Conservation (phyloP, 202 grass and related monocot species). For the Schoenoplectus tabernaemontani region DNA sequence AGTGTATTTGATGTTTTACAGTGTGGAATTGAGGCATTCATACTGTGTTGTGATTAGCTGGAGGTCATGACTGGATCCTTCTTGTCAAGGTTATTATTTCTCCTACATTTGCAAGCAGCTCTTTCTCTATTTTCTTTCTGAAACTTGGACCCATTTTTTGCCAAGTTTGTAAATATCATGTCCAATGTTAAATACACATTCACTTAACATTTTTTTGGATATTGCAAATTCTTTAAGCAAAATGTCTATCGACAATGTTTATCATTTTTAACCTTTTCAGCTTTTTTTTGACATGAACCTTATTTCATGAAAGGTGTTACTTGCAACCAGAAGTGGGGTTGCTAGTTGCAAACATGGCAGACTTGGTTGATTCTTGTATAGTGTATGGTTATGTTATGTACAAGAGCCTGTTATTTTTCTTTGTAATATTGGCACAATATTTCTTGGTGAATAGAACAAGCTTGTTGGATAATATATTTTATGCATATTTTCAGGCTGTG, state of each 20-base stretch:
- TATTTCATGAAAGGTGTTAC: background rate
- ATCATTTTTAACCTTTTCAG: background rate
- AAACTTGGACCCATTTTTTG: background rate
- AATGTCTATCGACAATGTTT: background rate
- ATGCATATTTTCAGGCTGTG: slow-evolving; percentile 36
- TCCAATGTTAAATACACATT: background rate
- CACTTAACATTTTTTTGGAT: no score
- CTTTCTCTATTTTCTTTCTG: background rate
- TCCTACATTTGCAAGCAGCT: background rate
- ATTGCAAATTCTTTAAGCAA: slow-evolving; percentile 6
- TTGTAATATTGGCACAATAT: background rate
- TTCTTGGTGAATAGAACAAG: background rate
- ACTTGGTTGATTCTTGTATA: background rate
- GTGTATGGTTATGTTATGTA: background rate
- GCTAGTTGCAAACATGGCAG: background rate
- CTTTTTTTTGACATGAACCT: background rate
- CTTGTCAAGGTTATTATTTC: slow-evolving; percentile 57
- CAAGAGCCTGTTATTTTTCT: background rate
- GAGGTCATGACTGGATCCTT: slow-evolving; percentile 64
- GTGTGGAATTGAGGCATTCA: slow-evolving; percentile 64
- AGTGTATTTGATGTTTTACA: slow-evolving; percentile 2
- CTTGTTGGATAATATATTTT: slow-evolving; percentile 35
- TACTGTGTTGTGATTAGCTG: slow-evolving; percentile 55
- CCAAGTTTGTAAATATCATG: background rate
- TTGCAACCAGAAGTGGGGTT: background rate